phyloP scores from a whole-genome alignment of 2,329 filamentous ascomycete species.

The Aspergillus ochraceus region DNA sequence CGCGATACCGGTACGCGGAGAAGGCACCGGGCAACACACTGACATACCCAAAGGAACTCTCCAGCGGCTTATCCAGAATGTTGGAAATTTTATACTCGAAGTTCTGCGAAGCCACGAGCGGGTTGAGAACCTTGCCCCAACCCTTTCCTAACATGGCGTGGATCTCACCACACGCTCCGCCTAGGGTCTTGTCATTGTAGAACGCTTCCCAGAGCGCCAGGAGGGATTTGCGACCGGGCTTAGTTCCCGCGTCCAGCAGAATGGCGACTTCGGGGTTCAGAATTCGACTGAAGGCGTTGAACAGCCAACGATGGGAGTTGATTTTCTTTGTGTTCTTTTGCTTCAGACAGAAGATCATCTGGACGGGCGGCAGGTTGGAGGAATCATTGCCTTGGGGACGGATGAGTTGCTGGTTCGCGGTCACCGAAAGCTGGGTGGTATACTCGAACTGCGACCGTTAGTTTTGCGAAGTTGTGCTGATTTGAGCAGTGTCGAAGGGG shows the following conservation, averaged over 20 bases:
- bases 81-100: constrained; percentile 99
- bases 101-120: constrained; percentile 95
- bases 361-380: constrained; percentile 85
- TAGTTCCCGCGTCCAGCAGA: constrained; percentile 94
- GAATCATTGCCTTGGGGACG: constrained; percentile 82
- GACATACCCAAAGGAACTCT: constrained; percentile 96
- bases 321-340: constrained; percentile 99
- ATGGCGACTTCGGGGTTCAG: constrained; percentile 97
- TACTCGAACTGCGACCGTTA: constrained; percentile 71
- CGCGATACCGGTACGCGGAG: constrained; percentile 95
- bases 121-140: constrained; percentile 83
- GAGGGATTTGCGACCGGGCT: constrained; percentile 88
- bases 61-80: constrained; percentile 96
- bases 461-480: not conserved
- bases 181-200: constrained; percentile 99
- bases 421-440: constrained; percentile 95
- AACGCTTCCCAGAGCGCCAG: constrained; percentile 96
- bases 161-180: constrained; percentile 97
- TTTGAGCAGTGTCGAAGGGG: not conserved
- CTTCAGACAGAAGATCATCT: constrained; percentile 99
- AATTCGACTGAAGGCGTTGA: constrained; percentile 95
- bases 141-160: constrained; percentile 95
- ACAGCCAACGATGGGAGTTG: constrained; percentile 98
- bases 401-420: constrained; percentile 92
- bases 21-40: constrained; percentile 98